phyloP scores from a whole-genome alignment of 441 rosid species.

The Populus hybrid region DNA sequence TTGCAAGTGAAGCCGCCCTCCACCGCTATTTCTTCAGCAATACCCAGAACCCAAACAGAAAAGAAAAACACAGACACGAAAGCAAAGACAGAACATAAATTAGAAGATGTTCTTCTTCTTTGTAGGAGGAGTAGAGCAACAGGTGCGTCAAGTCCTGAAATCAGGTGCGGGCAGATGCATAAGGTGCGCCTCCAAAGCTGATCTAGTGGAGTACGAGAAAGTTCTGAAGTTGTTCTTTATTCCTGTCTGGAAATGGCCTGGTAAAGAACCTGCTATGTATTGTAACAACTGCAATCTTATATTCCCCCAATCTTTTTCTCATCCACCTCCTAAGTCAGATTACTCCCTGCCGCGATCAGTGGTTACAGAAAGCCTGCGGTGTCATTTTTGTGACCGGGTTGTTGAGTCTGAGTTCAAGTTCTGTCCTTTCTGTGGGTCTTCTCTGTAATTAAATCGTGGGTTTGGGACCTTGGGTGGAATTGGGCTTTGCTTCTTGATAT shows the following conservation, averaged over 20 bases:
- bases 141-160: conserved; percentile 63
- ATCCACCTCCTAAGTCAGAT: conserved; percentile 10
- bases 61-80: too few relatives aligned
- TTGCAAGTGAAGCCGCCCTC: too few relatives aligned
- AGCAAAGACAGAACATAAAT: background rate
- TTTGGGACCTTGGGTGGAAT: background rate
- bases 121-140: conserved; percentile 79
- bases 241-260: conserved; percentile 85
- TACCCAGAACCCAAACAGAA: too few relatives aligned
- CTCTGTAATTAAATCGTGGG: conserved; percentile 31
- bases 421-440: conserved; percentile 75
- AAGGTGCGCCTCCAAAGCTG: conserved; percentile 65
- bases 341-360: background rate
- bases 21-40: too few relatives aligned
- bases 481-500: background rate
- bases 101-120: conserved; percentile 73
- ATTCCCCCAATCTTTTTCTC: conserved; percentile 46
- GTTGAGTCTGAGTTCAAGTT: conserved; percentile 57
- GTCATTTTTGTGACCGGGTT: conserved; percentile 27
- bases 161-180: conserved; percentile 67
- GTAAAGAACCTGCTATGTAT: conserved; percentile 48
- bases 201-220: conserved; percentile 80
- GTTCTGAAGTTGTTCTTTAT: conserved; percentile 78
- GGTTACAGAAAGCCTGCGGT: conserved; percentile 2
- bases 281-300: conserved; percentile 62